These are phyloP conservation scores for Diaporthe nobilis DNA, from an alignment of 2,329 filamentous ascomycete species.

Conservation along the genomic window DNA sequence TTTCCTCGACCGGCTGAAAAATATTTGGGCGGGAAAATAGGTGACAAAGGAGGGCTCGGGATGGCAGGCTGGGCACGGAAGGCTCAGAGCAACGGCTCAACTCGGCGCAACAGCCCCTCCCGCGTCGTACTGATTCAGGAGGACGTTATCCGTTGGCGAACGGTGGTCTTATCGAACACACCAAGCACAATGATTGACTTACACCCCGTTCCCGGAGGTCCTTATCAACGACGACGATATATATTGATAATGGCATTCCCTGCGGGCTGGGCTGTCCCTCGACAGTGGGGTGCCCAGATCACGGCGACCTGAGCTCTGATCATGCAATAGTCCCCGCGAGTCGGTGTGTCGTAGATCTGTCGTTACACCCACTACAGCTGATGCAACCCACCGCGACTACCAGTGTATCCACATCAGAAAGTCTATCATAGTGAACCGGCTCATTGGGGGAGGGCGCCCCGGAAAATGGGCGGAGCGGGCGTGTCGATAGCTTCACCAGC, in stretches of 20 bases:
- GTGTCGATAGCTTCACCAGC: slow-evolving; percentile 7
- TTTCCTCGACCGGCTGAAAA: not conserved
- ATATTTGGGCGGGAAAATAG: not conserved
- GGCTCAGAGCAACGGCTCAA: not conserved
- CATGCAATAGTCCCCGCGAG: slow-evolving; percentile 28
- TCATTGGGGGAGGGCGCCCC: not conserved
- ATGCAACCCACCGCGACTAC: slow-evolving; percentile 28
- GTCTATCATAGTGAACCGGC: slow-evolving; percentile 11
- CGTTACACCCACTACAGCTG: slow-evolving; percentile 18
- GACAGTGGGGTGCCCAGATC: not conserved
- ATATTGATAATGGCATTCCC: slow-evolving; percentile 23
- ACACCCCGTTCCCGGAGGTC: not conserved
- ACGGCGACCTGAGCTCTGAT: slow-evolving; percentile 19
- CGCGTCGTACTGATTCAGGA: slow-evolving; percentile 11
- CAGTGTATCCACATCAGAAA: slow-evolving; percentile 12
- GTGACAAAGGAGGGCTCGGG: not conserved
- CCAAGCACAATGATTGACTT: not conserved
- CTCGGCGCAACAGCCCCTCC: not conserved
- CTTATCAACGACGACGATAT: slow-evolving; percentile 15
- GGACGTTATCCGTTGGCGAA: not conserved
- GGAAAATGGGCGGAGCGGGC: not conserved
- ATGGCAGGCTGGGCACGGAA: not conserved
- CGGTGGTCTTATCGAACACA: not conserved
- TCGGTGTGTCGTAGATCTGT: slow-evolving; percentile 28
- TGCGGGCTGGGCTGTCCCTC: not conserved